Base-by-base conservation (phyloP, 306 rosid species). In the Cucurbita moschata region DNA sequence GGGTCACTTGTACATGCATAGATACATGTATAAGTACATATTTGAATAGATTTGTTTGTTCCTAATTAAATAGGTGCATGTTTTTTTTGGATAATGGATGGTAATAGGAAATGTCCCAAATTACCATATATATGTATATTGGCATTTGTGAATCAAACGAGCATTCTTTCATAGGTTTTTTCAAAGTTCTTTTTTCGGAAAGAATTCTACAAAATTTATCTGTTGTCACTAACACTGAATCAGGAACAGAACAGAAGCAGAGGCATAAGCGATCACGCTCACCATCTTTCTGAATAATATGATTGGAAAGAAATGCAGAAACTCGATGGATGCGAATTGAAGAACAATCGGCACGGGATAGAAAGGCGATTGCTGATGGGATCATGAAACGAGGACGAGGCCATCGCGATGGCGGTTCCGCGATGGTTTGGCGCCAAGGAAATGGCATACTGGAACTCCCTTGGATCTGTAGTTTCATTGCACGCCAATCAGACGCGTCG, bases 351-450 rank as follows among this genome's bases (percentile, higher is more conserved):
- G 47, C 58, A 73, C 50, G 23, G 70, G 79, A 71, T 60, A 77
- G 57, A 71, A 47, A 42, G 78, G 78, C 15, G 96, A 89, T 87
- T 81, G 88, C 57, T 73, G 87, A 83, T 85, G 83, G 75, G 75
- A 69, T 85, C 75, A 87, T 39, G 16, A 21, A 81, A 84, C 85
- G 79, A 83, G 46, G 80, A 53, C 73, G 74, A 76, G 73, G 81
- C 60, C 54, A 72, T 54, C 67, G 77, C 38, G 66, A 65, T 50
- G 78, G 55, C 73, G 80, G 83, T 84, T 81, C 87, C 79, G 88
- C 83, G 86, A 62, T 82, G 91, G 83, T 88, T 85, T 77, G 88
- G 91, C 91, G 91, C 91, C 87, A 73, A 73, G 50, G 56, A 55
- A 39, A 73, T 26, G 38, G 15, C 16, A 21, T 11, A 4, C 9